Conservation (phyloP, 31 red algal species). For the Endocladia muricata region DNA sequence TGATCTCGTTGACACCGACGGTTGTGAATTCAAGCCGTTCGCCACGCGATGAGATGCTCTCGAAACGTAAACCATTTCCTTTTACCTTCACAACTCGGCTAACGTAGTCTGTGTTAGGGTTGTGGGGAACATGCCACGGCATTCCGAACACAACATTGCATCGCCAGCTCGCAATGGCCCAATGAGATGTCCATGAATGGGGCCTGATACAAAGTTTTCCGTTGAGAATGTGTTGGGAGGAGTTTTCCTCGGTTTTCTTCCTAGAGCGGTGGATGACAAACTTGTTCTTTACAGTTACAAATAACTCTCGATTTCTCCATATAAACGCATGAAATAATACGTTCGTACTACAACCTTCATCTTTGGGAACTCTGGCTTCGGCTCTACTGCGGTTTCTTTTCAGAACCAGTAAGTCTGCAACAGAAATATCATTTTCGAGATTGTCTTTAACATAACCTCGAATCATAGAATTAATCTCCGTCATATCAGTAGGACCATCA, state of each 20-base stretch:
- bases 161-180: neutral
- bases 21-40: neutral
- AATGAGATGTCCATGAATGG: neutral
- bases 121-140: neutral
- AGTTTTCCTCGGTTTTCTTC: neutral
- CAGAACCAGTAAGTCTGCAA: neutral
- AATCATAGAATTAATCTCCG: neutral
- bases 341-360: neutral
- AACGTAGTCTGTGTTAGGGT: neutral
- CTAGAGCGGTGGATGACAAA: neutral
- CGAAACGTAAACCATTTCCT: neutral
- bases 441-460: neutral
- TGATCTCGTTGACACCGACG: neutral
- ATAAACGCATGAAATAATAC: neutral
- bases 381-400: neutral
- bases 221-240: neutral
- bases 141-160: neutral
- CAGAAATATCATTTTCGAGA: neutral
- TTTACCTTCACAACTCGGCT: neutral
- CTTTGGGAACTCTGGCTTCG: slow-evolving; percentile 5
- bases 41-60: neutral
- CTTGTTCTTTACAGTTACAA: neutral
- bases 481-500: neutral
- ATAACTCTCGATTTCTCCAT: neutral
- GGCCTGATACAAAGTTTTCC: neutral